Conservation (phyloP, 2,329 filamentous ascomycete species). For the Tolypocladium inflatum region DNA sequence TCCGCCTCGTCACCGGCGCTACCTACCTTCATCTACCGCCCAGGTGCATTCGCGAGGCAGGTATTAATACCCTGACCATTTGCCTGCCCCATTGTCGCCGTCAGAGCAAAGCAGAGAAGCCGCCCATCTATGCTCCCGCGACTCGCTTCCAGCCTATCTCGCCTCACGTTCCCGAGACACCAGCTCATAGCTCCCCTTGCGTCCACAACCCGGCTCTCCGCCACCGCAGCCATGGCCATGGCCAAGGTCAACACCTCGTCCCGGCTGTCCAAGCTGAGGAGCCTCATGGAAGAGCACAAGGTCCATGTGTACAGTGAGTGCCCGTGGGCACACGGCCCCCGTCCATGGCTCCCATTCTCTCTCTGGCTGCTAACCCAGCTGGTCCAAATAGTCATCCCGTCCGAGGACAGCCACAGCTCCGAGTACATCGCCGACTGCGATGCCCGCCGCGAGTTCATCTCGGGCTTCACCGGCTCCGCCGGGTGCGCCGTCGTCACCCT, state of each 20-base stretch:
- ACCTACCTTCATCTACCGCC: not conserved
- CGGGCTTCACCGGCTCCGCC: constrained; percentile 89
- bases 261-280: constrained; percentile 66
- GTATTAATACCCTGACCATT: not conserved
- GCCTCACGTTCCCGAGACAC: not conserved
- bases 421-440: constrained; percentile 98
- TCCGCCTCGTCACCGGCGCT: not conserved
- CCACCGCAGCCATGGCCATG: constrained; percentile 12
- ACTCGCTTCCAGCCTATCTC: not conserved
- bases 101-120: not conserved
- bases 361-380: not conserved
- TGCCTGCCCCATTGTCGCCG: not conserved
- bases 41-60: not conserved
- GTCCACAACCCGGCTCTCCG: not conserved
- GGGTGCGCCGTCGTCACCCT: constrained; percentile 84
- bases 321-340: constrained; percentile 2
- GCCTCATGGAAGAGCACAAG: constrained; percentile 78
- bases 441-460: constrained; percentile 82
- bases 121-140: not conserved
- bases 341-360: not conserved
- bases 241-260: constrained; percentile 60
- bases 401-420: constrained; percentile 93
- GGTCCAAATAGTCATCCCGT: constrained; percentile 68
- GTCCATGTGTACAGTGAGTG: constrained; percentile 83
- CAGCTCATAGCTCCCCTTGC: not conserved